Evolutionary conservation across 140 eudicot genomes (phyloP).

Genomic region (Cichorium intybus): DNA sequence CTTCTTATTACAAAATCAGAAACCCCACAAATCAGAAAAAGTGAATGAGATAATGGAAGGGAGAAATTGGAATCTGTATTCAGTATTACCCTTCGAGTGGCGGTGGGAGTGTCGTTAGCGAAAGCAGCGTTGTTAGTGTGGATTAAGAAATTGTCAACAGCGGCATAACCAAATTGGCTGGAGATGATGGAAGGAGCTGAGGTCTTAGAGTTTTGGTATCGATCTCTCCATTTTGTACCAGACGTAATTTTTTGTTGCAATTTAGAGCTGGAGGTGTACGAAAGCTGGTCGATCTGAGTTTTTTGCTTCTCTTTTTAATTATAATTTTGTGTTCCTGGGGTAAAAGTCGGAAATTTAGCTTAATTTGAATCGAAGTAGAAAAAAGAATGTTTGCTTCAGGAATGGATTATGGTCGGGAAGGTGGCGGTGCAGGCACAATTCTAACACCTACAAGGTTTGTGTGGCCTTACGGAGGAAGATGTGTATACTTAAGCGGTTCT

Average conservation of each 20-base stretch:
- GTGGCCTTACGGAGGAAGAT: no score
- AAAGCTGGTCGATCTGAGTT: conserved; percentile 8
- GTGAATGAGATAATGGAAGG: background rate
- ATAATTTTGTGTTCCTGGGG: no score
- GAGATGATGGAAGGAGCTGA: conserved; percentile 24
- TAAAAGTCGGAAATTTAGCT: conserved; percentile 1
- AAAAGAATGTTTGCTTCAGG: conserved; percentile 48
- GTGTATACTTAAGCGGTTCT: no score
- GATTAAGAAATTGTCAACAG: conserved; percentile 46
- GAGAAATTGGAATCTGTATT: conserved; percentile 10
- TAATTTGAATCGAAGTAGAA: conserved; percentile 13
- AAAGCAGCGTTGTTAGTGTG: conserved; percentile 39
- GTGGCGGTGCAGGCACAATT: no score
- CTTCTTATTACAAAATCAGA: conserved; percentile 45
- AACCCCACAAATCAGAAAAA: conserved; percentile 15
- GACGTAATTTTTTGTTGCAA: conserved; percentile 3
- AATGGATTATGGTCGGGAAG: no score
- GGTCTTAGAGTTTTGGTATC: conserved; percentile 25
- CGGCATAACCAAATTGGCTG: conserved; percentile 50
- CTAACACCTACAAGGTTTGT: no score
- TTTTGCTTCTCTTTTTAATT: no score
- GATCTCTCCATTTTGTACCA: background rate
- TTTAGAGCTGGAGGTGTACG: background rate
- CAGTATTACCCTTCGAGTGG: conserved; percentile 55
- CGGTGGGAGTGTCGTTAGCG: conserved; percentile 37